phyloP scores from a whole-genome alignment of 345 rosid species.

The Populus tremula region DNA sequence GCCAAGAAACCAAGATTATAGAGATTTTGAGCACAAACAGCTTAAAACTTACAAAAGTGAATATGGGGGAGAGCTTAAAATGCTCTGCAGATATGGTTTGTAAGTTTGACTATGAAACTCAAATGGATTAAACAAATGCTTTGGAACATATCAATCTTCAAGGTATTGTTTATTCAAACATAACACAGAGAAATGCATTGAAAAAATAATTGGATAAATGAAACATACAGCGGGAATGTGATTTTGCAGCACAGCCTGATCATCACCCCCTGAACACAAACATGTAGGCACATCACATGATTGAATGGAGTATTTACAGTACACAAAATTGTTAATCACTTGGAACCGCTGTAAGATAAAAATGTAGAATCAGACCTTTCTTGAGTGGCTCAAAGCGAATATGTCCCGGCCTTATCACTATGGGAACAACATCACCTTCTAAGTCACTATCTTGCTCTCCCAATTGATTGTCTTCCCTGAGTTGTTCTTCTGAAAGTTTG shows the following conservation, averaged over 20 bases:
- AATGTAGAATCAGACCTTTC: slow-evolving; percentile 39
- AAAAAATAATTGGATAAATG: slow-evolving; percentile 4
- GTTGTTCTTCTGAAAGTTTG: slow-evolving; percentile 15
- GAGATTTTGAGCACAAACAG: neutral
- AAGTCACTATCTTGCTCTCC: slow-evolving; percentile 32
- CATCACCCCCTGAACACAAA: slow-evolving; percentile 45
- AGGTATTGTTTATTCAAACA: neutral
- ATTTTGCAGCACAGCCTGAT: slow-evolving; percentile 37
- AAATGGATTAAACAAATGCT: neutral
- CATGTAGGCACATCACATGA: slow-evolving; percentile 18
- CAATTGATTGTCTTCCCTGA: slow-evolving; percentile 16
- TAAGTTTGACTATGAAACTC: neutral
- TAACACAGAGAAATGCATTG: neutral
- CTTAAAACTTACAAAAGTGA: neutral
- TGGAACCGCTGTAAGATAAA: slow-evolving; percentile 8
- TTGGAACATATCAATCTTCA: neutral
- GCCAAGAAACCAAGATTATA: neutral
- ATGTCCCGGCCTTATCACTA: slow-evolving; percentile 88
- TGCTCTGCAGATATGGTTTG: neutral
- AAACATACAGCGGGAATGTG: slow-evolving; percentile 54
- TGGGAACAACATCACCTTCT: slow-evolving; percentile 57
- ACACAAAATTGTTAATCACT: slow-evolving; percentile 6
- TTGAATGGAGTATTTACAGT: neutral
- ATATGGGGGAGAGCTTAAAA: neutral
- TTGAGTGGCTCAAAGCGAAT: slow-evolving; percentile 72